Evolutionary conservation across 2,329 filamentous ascomycete genomes (phyloP).

Genomic region (Neofusicoccum umdonicola): DNA sequence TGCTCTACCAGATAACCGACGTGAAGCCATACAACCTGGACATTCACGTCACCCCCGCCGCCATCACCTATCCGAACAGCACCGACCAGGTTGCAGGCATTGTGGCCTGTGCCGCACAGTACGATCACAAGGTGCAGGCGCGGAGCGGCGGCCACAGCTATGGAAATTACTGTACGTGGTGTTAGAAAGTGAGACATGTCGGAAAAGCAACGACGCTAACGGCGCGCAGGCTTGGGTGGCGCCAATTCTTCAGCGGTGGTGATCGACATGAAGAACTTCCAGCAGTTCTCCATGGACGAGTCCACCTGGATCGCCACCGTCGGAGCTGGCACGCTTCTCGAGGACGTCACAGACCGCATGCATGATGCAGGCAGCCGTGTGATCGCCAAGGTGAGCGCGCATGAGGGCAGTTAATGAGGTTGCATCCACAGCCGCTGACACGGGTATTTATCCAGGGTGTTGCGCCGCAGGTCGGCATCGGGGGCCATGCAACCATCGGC

Average conservation of each 20-base stretch:
- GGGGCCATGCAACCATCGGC: conserved; percentile 37
- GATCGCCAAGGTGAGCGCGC: conserved; percentile 45
- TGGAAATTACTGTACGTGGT: conserved; percentile 42
- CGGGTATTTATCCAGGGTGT: conserved; percentile 18
- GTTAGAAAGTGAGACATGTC: not conserved
- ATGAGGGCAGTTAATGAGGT: not conserved
- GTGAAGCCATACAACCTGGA: conserved; percentile 40
- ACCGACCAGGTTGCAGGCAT: conserved; percentile 55
- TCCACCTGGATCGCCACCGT: conserved; percentile 46
- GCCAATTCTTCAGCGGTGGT: conserved; percentile 47
- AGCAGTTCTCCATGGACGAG: conserved; percentile 45
- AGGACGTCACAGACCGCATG: conserved; percentile 36
- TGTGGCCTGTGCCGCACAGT: conserved; percentile 56
- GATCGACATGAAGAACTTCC: conserved; percentile 51
- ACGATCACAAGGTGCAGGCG: conserved; percentile 57
- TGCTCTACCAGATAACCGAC: conserved; percentile 30
- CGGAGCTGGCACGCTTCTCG: conserved; percentile 50
- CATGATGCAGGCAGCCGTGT: conserved; percentile 39
- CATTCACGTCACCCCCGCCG: conserved; percentile 45
- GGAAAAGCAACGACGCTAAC: not conserved
- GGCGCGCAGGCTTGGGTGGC: conserved; percentile 43
- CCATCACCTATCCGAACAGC: conserved; percentile 56
- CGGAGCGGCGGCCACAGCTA: conserved; percentile 65
- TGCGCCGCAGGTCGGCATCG: conserved; percentile 36
- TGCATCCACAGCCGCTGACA: not conserved